Evolutionary conservation across 192 early-diverging fungal species (phyloP), one percentile per base, ranked within the genome.

Genomic region (Umbelopsis sp.): DNA sequence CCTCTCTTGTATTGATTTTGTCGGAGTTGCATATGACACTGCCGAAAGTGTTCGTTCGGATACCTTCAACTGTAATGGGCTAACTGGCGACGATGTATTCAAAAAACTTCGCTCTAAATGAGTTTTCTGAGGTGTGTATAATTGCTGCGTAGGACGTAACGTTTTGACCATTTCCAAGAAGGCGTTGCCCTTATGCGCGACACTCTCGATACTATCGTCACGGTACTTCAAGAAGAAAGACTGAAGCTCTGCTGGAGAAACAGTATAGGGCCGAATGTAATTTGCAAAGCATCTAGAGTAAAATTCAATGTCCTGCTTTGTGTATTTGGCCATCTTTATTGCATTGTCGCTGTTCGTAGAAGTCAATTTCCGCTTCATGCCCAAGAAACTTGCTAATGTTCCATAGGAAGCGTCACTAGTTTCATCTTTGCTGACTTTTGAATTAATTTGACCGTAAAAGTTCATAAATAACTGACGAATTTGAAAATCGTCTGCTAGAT

Each of bases 261-360:
- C 55, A 6, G 55, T 61, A 16, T 61, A 61, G 1, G 55, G 55
- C 2, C 55, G 55, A 2, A 61, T 61, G 33, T 61, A 61, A 4
- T 61, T 61, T n/a, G 55, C 55, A 25, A 61, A 61, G 13, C 55
- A 61, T 61, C 55, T 61, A 18, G 25, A 18, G 55, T 61, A 61
- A 35, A 61, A 61, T 16, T 61, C 55, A 6, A 61, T 16, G 30
- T 61, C 55, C 27, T 61, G 9, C 13, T 61, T 35, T 33, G 55
- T 37, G 13, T 35, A 18, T 61, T 61, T 61, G 1, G 27, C 16
- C 25, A 35, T 18, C 30, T 61, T 61, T 7, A n/a, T 25, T 12
- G 27, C 33, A 35, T 22, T 16, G 15, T 61, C 30, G 27, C 30
- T 16, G 5, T 16, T 35, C 4, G 33, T n/a, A 8, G 55, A 35